Evolutionary conservation across 805 yeast genomes (phyloP).

Genomic region (Wickerhamiella occidentalis): DNA sequence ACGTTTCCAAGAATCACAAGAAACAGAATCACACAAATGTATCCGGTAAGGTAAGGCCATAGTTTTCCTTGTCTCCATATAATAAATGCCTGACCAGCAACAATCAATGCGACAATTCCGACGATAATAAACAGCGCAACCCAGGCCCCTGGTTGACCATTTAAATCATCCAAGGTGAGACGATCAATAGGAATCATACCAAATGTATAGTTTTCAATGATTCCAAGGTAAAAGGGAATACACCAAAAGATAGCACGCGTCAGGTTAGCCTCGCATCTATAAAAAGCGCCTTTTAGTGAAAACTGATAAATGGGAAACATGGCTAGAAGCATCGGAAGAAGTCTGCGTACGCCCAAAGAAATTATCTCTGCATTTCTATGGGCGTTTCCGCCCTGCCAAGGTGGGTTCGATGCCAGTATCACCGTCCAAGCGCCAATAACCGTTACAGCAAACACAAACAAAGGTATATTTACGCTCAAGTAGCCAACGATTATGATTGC

Average conservation of each 20-base stretch:
- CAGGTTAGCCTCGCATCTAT: slow-evolving; percentile 22
- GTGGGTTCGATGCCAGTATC: slow-evolving; percentile 70
- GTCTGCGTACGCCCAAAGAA: slow-evolving; percentile 59
- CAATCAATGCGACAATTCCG: slow-evolving; percentile 39
- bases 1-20: slow-evolving; percentile 37
- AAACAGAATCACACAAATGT: slow-evolving; percentile 35
- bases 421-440: slow-evolving; percentile 78
- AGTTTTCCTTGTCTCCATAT: slow-evolving; percentile 60
- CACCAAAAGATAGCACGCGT: slow-evolving; percentile 50
- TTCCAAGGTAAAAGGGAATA: slow-evolving; percentile 72
- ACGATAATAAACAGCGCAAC: slow-evolving; percentile 46
- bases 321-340: slow-evolving; percentile 63
- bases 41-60: slow-evolving; percentile 43
- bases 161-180: slow-evolving; percentile 56
- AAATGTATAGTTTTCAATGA: slow-evolving; percentile 75
- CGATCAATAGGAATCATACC: slow-evolving; percentile 84
- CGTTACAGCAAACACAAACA: slow-evolving; percentile 49
- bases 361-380: slow-evolving; percentile 48
- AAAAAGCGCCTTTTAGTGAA: slow-evolving; percentile 28
- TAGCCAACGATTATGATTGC: slow-evolving; percentile 39
- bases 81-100: slow-evolving; percentile 59
- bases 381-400: slow-evolving; percentile 33
- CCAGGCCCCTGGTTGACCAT: slow-evolving; percentile 65
- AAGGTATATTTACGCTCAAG: slow-evolving; percentile 40
- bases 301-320: slow-evolving; percentile 57